These are phyloP conservation scores for Scedosporium apiospermum DNA, from an alignment of 2,329 filamentous ascomycete species.

Conservation along the genomic window DNA sequence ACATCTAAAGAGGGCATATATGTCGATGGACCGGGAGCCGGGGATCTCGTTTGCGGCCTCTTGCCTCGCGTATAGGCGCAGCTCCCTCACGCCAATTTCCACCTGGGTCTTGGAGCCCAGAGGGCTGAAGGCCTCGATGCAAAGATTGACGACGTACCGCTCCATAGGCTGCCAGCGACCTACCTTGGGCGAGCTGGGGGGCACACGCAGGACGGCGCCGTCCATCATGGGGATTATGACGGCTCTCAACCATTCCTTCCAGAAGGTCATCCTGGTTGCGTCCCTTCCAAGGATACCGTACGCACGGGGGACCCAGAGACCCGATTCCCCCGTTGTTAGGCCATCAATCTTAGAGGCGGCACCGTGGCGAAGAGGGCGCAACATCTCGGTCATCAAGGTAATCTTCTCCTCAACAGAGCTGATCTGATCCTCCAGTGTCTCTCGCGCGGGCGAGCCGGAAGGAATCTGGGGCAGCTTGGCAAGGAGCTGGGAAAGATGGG, in stretches of 20 bases:
- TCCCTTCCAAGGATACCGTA: constrained; percentile 90
- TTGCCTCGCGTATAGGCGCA: constrained; percentile 85
- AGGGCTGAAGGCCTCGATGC: constrained; percentile 87
- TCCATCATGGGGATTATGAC: constrained; percentile 94
- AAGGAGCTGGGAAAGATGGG: constrained; percentile 79
- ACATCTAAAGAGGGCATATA: constrained; percentile 86
- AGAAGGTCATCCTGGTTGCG: constrained; percentile 74
- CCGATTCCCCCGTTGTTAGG: constrained; percentile 87
- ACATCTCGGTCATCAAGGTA: constrained; percentile 87
- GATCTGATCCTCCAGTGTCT: constrained; percentile 85
- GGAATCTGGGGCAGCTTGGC: constrained; percentile 71
- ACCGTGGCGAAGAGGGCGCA: constrained; percentile 84
- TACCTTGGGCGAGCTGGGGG: constrained; percentile 78
- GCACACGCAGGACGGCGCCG: constrained; percentile 70
- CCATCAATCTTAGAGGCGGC: constrained; percentile 97
- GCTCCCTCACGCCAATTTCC: constrained; percentile 78
- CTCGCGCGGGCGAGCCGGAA: constrained; percentile 73
- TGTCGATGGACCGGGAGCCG: constrained; percentile 79
- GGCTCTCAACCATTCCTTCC: constrained; percentile 97
- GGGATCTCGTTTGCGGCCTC: constrained; percentile 90
- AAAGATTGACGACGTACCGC: constrained; percentile 93
- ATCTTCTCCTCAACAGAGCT: constrained; percentile 97
- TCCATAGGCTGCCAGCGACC: constrained; percentile 95
- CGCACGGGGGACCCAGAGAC: constrained; percentile 88
- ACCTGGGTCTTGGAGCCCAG: constrained; percentile 93